A percentile compares a stretch with the other conserved stretches of the same genome.
Evolutionary conservation across 2,329 filamentous ascomycete genomes (phyloP).

Genomic region (Monilinia vaccinii-corymbosi): DNA sequence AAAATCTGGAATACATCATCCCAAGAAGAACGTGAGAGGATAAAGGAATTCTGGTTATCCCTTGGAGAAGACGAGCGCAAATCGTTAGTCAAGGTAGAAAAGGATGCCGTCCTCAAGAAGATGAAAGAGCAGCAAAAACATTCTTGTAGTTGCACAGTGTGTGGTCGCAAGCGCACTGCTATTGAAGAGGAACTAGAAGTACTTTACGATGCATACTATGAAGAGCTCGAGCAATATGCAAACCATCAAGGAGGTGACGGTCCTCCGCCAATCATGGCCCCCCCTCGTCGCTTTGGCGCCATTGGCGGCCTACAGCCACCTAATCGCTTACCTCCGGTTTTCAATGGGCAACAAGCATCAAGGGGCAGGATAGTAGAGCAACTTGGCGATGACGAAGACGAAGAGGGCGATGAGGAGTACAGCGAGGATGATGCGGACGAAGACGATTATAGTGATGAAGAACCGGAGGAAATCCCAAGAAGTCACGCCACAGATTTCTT

Average conservation of each 20-base stretch:
- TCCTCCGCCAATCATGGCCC: slow-evolving; percentile 59
- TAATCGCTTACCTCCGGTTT: slow-evolving; percentile 48
- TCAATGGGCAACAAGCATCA: slow-evolving; percentile 59
- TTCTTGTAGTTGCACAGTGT: slow-evolving; percentile 96
- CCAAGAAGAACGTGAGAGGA: slow-evolving; percentile 88
- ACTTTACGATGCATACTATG: slow-evolving; percentile 96
- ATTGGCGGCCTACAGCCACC: slow-evolving; percentile 46
- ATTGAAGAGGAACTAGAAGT: slow-evolving; percentile 98
- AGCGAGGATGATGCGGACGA: slow-evolving; percentile 46
- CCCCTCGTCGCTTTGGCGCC: slow-evolving; percentile 53
- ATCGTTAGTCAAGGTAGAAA: slow-evolving; percentile 93
- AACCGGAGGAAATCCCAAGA: slow-evolving; percentile 54
- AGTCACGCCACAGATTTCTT: slow-evolving; percentile 78
- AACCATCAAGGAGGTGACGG: slow-evolving; percentile 69
- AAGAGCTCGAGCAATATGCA: slow-evolving; percentile 95
- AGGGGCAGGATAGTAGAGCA: slow-evolving; percentile 66
- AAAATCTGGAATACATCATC: slow-evolving; percentile 98
- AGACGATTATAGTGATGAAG: slow-evolving; percentile 61
- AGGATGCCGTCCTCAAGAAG: slow-evolving; percentile 94
- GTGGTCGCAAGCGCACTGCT: slow-evolving; percentile 87
- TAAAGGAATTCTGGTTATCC: slow-evolving; percentile 97
- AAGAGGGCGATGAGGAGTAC: slow-evolving; percentile 37
- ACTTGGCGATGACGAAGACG: slow-evolving; percentile 37
- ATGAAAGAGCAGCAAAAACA: slow-evolving; percentile 99
- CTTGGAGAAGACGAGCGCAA: slow-evolving; percentile 91